Conservation (phyloP, 257 asterid genomes). For the Solanum commersonii region DNA sequence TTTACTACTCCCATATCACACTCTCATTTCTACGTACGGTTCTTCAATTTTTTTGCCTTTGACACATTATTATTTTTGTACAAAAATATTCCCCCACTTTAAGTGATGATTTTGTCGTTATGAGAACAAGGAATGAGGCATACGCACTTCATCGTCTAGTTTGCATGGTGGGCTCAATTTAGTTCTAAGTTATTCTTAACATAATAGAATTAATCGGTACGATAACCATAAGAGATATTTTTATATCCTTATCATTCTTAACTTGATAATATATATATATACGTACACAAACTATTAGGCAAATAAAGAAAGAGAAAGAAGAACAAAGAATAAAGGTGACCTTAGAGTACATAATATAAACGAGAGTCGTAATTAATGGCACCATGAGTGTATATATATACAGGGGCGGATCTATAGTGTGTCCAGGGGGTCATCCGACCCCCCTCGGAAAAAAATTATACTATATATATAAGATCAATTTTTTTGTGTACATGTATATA, state of each 20-base stretch:
- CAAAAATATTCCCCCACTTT: background rate
- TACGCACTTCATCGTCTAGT: background rate
- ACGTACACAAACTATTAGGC: background rate
- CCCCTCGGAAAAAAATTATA: too few relatives aligned
- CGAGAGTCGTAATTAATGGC: background rate
- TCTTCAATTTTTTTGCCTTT: background rate
- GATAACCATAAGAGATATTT: too few relatives aligned
- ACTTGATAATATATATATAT: background rate
- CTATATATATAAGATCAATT: too few relatives aligned
- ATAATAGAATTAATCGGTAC: too few relatives aligned
- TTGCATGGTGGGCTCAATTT: background rate
- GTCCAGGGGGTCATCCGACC: too few relatives aligned
- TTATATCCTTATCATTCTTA: too few relatives aligned
- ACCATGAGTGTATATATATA: background rate
- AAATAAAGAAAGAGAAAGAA: background rate
- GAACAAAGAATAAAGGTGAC: background rate
- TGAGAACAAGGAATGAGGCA: background rate
- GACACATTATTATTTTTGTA: background rate
- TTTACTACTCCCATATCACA: background rate
- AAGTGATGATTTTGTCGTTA: background rate
- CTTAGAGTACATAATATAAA: background rate
- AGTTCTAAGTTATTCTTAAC: too few relatives aligned
- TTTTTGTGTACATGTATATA: too few relatives aligned
- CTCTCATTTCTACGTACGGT: background rate
- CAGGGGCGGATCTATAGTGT: too few relatives aligned